These are phyloP conservation scores for Talaromyces amestolkiae DNA, from an alignment of 2,329 filamentous ascomycete species.

Conservation along the genomic window DNA sequence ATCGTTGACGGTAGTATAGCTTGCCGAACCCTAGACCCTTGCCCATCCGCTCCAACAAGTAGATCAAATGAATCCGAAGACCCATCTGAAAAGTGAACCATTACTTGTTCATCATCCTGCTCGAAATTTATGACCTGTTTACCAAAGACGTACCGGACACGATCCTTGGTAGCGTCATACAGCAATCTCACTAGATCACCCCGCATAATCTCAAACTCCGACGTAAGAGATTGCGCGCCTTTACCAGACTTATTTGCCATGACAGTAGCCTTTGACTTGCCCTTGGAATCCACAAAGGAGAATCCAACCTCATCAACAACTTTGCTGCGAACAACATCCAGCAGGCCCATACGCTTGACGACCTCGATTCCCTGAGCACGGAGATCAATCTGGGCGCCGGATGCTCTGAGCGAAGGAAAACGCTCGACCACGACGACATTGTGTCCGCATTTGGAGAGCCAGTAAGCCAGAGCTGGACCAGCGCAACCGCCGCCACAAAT, in stretches of 20 bases:
- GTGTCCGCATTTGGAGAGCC: conserved; percentile 43
- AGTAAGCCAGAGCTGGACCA: conserved; percentile 49
- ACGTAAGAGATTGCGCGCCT: conserved; percentile 49
- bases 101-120: conserved; percentile 35
- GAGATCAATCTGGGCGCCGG: conserved; percentile 56
- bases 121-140: conserved; percentile 13
- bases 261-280: conserved; percentile 42
- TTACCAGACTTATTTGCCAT: conserved; percentile 41
- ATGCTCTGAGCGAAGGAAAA: conserved; percentile 41
- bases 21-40: conserved; percentile 50
- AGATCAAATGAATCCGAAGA: conserved; percentile 49
- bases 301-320: conserved; percentile 51
- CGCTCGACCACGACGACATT: conserved; percentile 45
- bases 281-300: conserved; percentile 44
- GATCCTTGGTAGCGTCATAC: conserved; percentile 38
- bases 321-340: conserved; percentile 39
- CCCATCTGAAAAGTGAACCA: conserved; percentile 47
- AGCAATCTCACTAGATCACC: conserved; percentile 55
- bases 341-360: conserved; percentile 53
- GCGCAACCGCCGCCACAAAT: conserved; percentile 46
- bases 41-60: conserved; percentile 57
- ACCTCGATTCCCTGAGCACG: conserved; percentile 52
- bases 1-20: conserved; percentile 32
- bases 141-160: neutral
- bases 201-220: conserved; percentile 61